Evolutionary conservation across 768 basidiomycete species (phyloP), one percentile per base, ranked within the genome.

Genomic region (Psilocybe azurescens): DNA sequence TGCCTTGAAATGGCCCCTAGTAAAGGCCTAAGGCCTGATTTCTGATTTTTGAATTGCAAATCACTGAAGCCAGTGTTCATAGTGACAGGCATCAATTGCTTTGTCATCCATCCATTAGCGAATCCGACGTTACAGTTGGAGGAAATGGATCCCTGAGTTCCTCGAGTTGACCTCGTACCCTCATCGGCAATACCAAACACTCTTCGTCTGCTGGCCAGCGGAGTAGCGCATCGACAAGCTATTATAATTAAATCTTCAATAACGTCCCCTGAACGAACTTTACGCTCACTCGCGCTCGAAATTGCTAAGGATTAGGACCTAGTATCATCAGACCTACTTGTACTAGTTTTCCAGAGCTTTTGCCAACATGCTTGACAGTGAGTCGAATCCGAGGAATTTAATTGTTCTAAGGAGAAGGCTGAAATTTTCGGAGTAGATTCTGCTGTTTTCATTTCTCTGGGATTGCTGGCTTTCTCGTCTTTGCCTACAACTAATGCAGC

Each of bases 201-300:
- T 60, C 65, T 73, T 69, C 69, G 73, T 68, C 72, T 74, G 72
- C 73, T 69, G 73, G 70, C 54, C 73, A 74, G 71, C 72, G 72
- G 70, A 68, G 59, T 60, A 39, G 30, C 48, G 50, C 28, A 60
- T 56, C 56, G 48, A 62, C 50, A 16, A 29, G 52, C 48, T 51
- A 53, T 53, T 47, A n/a, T 49, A 39, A 50, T 44, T 49, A 28
- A 55, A 56, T 44, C 46, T 36, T 51, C 53, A 52, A 59, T 59
- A 51, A 59, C 62, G 58, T 63, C 36, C 18, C 50, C 62, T 59
- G 59, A 20, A 66, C 61, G 60, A 60, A 58, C 48, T 58, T 56
- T 53, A 59, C 62, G 46, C 53, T 49, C 52, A 53, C 49, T 52
- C 24, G 56, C 49, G 29, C 56, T 28, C 46, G 24, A 13, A 44